Base-by-base conservation (phyloP, 768 basidiomycete species). In the Boletus rex-veris region DNA sequence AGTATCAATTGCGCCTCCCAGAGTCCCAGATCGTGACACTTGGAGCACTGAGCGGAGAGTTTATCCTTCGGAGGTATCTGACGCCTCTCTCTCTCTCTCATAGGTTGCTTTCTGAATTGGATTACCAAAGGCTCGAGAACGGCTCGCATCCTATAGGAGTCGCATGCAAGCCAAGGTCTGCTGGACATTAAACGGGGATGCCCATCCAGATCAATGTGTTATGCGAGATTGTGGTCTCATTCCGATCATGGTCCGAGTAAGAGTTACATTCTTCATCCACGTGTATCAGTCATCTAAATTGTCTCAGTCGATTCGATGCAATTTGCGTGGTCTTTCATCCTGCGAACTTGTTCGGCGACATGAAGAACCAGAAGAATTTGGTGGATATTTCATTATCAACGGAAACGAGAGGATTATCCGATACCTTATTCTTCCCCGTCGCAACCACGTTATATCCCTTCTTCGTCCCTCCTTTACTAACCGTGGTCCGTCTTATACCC, bases 361-460 rank as follows among this genome's bases (percentile, higher is more conserved):
- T 67, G 97, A 99, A 78, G 97, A 99, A 65, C 86, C 97, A 1
- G 93, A 97, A 74, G 97, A 98, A 71, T 98, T 98, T 65, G 97
- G 97, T 48, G 97, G 96, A 28, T 98, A 99, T 74, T 99, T 99
- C 68, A 83, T 99, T 67, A 85, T 99, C 71, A 99, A 99, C 70
- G 97, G 97, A 57, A 98, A 98, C 73, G 97, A 99, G 74, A 92
- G 94, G 74, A 83, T 99, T 58, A 95, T 99, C 61, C 92, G 97
- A 58, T 98, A 94, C 74, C 85, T 98, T 67, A 94, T 98, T 64
- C 81, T 99, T 37, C 96, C 95, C 12, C 88, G 97, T 26, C 83
- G 97, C 49, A 93, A 98, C 68, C 93, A 98, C 74, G 93, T 92
- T 64, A 91, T 95, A 59, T 87, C 94, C 45, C 85, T 99, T 62